Evolutionary conservation across 2,329 filamentous ascomycete species (phyloP).

Genomic region (Paecilomyces variotii): DNA sequence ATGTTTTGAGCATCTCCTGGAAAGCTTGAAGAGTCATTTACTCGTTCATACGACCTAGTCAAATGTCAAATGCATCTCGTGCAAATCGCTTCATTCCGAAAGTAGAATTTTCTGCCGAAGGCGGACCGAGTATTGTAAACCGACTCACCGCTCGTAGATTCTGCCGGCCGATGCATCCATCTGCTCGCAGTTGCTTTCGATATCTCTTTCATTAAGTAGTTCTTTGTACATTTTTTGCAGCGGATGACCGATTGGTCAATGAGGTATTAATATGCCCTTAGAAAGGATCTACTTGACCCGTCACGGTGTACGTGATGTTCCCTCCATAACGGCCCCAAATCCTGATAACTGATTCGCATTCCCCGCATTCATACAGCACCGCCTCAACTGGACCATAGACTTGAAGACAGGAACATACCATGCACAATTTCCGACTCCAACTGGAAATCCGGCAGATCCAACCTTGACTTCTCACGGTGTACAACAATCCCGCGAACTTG

Average conservation of each 20-base stretch:
- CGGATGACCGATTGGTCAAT: constrained; percentile 2
- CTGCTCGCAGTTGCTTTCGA: not conserved
- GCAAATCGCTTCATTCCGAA: constrained; percentile 3
- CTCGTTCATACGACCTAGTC: not conserved
- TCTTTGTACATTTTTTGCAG: not conserved
- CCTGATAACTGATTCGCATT: not conserved
- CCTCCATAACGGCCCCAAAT: not conserved
- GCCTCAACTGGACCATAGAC: constrained; percentile 83
- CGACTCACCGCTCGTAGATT: constrained; percentile 6
- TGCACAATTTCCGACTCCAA: constrained; percentile 67
- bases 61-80: constrained; percentile 8
- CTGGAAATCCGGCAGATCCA: constrained; percentile 80
- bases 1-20: constrained; percentile 16
- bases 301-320: constrained; percentile 57
- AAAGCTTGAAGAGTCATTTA: constrained; percentile 10
- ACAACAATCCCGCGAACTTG: constrained; percentile 72
- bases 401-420: constrained; percentile 70
- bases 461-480: constrained; percentile 81
- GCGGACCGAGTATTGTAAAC: constrained; percentile 5
- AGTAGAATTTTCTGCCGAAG: not conserved
- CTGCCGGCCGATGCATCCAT: not conserved
- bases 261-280: constrained; percentile 48
- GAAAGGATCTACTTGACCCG: constrained; percentile 66
- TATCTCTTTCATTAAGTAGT: not conserved
- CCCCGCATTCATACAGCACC: constrained; percentile 54